A percentile compares a stretch with the other conserved stretches of the same genome.
These are phyloP conservation scores for Psilocybe cubensis DNA, from an alignment of 768 basidiomycete genomes.

Conservation along the genomic window DNA sequence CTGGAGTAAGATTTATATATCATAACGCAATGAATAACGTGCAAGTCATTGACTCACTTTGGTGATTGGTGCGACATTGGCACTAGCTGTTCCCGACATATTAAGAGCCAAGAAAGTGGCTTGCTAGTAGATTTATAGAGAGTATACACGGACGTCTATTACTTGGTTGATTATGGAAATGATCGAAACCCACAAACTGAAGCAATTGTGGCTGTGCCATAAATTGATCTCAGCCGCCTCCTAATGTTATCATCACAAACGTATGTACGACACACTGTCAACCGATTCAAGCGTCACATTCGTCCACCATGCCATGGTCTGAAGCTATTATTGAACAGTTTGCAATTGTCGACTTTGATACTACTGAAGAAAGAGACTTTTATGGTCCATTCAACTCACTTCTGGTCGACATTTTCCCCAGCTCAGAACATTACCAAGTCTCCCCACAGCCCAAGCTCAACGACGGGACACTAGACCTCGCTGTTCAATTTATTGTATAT, in stretches of 20 bases:
- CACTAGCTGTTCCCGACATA: neutral
- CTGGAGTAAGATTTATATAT: slow-evolving; percentile 18
- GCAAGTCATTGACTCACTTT: slow-evolving; percentile 13
- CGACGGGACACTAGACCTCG: slow-evolving; percentile 10
- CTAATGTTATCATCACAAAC: no score
- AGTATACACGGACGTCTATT: neutral
- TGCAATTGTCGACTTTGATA: slow-evolving; percentile 9
- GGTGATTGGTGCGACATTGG: neutral
- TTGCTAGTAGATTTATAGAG: no score
- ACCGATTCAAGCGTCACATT: no score
- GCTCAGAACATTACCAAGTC: slow-evolving; percentile 17
- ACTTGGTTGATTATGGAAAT: neutral
- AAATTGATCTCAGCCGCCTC: no score
- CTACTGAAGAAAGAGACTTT: slow-evolving; percentile 11
- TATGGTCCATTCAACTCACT: slow-evolving; percentile 16
- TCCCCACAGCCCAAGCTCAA: slow-evolving; percentile 15
- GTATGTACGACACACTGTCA: no score
- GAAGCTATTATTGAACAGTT: slow-evolving; percentile 9
- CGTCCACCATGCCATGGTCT: slow-evolving; percentile 13
- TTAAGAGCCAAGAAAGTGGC: neutral
- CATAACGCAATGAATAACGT: neutral
- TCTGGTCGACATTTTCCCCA: slow-evolving; percentile 13
- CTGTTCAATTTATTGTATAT: slow-evolving; percentile 14
- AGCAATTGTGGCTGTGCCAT: neutral
- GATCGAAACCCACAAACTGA: neutral